Base-by-base conservation (phyloP, 352 stramenopile genomes). In the Pythium grandisporangium region DNA sequence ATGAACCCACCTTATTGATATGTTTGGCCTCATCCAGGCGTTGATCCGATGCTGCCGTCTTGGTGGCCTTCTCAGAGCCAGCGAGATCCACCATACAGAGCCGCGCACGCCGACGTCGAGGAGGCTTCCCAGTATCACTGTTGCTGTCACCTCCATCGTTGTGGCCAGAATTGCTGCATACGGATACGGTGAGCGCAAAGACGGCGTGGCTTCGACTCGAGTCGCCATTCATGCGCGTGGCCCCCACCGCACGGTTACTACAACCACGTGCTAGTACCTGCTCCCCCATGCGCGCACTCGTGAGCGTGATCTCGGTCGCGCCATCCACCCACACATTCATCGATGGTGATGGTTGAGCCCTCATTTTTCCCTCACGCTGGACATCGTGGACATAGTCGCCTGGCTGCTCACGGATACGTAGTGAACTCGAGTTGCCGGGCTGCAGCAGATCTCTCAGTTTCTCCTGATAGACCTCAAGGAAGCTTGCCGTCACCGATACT, bases 401-500 rank as follows among this genome's bases (percentile, higher is more conserved):
- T 34, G 50, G 54, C 44, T 74, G 61, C 41, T 83, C 72, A 29
- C 72, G 66, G 10, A 85, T 65, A 7, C 55, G 49, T 41, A 84
- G 24, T 16, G 6, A 30, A 12, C 24, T 12, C 1, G 16, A 14
- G 0, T 29, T 35, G 4, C 42, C 48, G 0, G 63, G 58, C 14
- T 60, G 35, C 21, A 89, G 48, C 45, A 89, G 48, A 52, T 86
- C 75, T 2, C 68, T 63, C 20, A 86, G 37, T 11, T 43, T 66
- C 42, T 89, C 75, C 30, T 85, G 70, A 26, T 86, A 84, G n/a
- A 89, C 62, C 43, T 89, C 75, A 21, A 84, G 37, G 42, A 78
- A 79, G 20, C 67, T 81, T 2, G 63, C 67, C 0, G 50, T 69
- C 24, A 88, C 53, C 17, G 52, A n/a, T n/a, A n/a, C n/a, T 12